Evolutionary conservation across 257 asterid genomes (phyloP), one percentile per base, ranked within the genome.

Genomic region (Penstemon eatonii): DNA sequence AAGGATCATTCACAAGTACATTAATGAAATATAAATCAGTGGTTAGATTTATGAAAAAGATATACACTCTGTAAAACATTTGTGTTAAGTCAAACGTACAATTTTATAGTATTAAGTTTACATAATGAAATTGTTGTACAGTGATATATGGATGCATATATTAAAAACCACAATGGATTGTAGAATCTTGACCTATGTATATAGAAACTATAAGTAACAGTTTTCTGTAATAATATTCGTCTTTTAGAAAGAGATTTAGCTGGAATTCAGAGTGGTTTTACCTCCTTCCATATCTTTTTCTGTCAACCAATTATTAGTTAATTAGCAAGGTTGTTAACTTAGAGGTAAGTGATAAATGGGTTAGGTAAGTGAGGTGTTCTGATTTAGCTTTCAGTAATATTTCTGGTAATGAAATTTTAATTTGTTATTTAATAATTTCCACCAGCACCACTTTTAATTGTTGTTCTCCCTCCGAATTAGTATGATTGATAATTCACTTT

Each of bases 111-210:
- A 57, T 47, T 33, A 25, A n/a, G 40, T 40, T 40, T 19, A 56
- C 54, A 45, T 57, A 45, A 12, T 3, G 1, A 18, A 18, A 46
- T 12, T 54, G 19, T 9, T 38, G 19, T 55, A 6, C 46, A 25
- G 53, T 36, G 76, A 54, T 42, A 56, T 12, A 18, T 19, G 19
- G 39, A 68, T 61, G 12, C 25, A 18, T 25, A 52, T 60, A 40
- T 41, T 3, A 38, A 59, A 46, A 7, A 36, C 4, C 56, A 19
- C 8, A 5, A 12, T 41, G 25, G 37, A 56, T 19, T 56, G 13
- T 56, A 15, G 25, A 33, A 49, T 19, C 58, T 66, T 66, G 63
- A 38, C 19, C 3, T 68, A 46, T 19, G 38, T n/a, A 18, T 18
- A 47, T 38, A 25, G 25, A 33, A n/a, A 47, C 33, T 39, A 47